phyloP scores from a whole-genome alignment of 768 basidiomycete genomes.

The Lyophyllum decastes region DNA sequence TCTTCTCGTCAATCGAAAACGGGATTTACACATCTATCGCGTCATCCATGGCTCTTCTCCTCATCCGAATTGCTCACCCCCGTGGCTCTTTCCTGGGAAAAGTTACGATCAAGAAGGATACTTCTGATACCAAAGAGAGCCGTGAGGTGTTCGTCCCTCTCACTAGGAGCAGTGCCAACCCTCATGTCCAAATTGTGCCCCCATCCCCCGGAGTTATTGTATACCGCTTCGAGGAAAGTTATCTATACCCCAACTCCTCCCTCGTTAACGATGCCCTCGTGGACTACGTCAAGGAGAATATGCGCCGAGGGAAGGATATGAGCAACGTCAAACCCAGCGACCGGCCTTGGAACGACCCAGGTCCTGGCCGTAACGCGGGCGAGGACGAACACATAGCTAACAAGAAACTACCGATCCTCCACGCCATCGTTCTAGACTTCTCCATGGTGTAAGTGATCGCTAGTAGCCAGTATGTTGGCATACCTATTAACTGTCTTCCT shows the following conservation, averaged over 20 bases:
- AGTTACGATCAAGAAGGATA: constrained; percentile 56
- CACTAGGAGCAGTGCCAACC: constrained; percentile 59
- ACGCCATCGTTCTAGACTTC: constrained; percentile 92
- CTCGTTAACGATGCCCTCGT: constrained; percentile 72
- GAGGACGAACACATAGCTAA: constrained; percentile 52
- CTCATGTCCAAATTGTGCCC: constrained; percentile 68
- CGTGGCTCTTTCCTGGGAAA: constrained; percentile 91
- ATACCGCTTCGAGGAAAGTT: constrained; percentile 91
- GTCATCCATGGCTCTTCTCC: constrained; percentile 77
- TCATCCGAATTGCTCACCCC: constrained; percentile 86
- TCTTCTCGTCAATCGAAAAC: constrained; percentile 93
- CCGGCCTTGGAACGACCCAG: constrained; percentile 94
- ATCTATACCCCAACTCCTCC: constrained; percentile 81
- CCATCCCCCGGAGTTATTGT: constrained; percentile 87
- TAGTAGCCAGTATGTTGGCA: not conserved
- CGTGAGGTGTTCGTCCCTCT: constrained; percentile 90
- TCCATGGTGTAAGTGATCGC: constrained; percentile 62
- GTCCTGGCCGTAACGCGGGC: constrained; percentile 53
- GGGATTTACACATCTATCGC: constrained; percentile 88
- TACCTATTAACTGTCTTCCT: not conserved
- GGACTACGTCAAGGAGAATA: constrained; percentile 77
- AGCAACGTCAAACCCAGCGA: constrained; percentile 63
- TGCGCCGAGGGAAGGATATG: constrained; percentile 76
- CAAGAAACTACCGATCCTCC: constrained; percentile 62
- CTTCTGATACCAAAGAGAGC: constrained; percentile 32